Percentiles rank a stretch among this genome's conserved stretches.
Evolutionary conservation across 192 early-diverging fungal genomes (phyloP).

Genomic region (Helicostylum pulchrum): DNA sequence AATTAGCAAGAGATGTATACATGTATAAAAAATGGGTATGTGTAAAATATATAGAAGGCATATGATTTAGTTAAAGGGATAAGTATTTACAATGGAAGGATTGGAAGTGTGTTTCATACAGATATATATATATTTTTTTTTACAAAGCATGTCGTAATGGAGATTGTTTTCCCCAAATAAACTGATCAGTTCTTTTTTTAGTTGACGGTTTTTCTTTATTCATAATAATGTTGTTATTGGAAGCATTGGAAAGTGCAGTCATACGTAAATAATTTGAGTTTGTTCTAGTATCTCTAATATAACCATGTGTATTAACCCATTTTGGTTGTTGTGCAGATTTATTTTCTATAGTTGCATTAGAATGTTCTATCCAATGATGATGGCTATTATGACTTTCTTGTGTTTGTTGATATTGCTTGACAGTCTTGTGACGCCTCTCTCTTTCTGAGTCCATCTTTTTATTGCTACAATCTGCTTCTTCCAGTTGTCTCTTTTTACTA

Average conservation of each 20-base stretch:
- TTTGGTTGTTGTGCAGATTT: neutral
- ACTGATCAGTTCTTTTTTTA: neutral
- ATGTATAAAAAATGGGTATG: too few species aligned
- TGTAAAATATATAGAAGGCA: neutral
- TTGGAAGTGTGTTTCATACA: too few species aligned
- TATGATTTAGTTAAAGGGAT: slow-evolving; percentile 19
- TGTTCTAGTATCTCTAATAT: neutral
- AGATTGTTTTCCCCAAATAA: slow-evolving; percentile 8
- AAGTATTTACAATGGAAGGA: neutral
- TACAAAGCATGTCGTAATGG: slow-evolving; percentile 2
- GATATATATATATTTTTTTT: neutral
- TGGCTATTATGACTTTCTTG: neutral
- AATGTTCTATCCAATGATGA: slow-evolving; percentile 11
- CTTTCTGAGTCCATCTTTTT: neutral
- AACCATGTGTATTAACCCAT: neutral
- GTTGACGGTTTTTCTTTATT: neutral
- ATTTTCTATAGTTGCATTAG: neutral
- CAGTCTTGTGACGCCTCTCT: slow-evolving; percentile 13
- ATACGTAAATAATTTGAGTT: neutral
- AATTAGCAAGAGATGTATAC: too few species aligned
- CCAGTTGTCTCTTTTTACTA: slow-evolving; percentile 1
- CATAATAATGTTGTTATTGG: neutral
- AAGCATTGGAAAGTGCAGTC: neutral
- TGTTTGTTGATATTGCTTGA: neutral
- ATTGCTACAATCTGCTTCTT: neutral